Evolutionary conservation across 371 early-diverging fungal genomes (phyloP).

Genomic region (Encephalitozoon hellem): DNA sequence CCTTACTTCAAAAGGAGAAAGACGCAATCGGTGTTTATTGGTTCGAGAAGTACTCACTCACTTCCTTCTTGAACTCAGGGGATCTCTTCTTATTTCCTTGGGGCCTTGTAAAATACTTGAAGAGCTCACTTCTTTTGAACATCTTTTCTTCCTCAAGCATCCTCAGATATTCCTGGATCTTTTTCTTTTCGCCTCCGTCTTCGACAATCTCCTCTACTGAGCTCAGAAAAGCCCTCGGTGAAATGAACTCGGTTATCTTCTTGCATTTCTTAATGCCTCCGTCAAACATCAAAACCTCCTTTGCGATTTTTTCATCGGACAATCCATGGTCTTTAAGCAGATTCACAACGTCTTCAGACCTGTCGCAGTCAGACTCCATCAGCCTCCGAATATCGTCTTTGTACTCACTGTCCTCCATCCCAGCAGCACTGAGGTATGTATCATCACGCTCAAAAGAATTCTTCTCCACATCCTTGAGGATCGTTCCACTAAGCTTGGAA

Average conservation of each 20-base stretch:
- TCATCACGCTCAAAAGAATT: background rate
- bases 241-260: background rate
- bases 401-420: background rate
- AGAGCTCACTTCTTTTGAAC: conserved; percentile 30
- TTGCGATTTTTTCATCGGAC: background rate
- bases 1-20: background rate
- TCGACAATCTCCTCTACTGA: conserved; percentile 33
- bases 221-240: conserved; percentile 3
- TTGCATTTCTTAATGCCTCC: background rate
- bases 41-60: conserved; percentile 29
- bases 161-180: conserved; percentile 15
- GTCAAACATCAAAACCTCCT: background rate
- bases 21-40: background rate
- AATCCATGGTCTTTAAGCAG: background rate
- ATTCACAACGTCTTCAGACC: background rate
- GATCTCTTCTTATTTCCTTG: conserved; percentile 26
- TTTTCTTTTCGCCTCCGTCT: conserved; percentile 4
- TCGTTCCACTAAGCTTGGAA: conserved; percentile 43
- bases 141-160: conserved; percentile 5
- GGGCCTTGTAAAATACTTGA: conserved; percentile 34
- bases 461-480: conserved; percentile 48
- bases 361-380: background rate
- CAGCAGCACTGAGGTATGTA: background rate
- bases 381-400: background rate
- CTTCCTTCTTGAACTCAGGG: conserved; percentile 37